Evolutionary conservation across 73 alveolate species (phyloP).

Genomic region (Tetrahymena borealis): DNA sequence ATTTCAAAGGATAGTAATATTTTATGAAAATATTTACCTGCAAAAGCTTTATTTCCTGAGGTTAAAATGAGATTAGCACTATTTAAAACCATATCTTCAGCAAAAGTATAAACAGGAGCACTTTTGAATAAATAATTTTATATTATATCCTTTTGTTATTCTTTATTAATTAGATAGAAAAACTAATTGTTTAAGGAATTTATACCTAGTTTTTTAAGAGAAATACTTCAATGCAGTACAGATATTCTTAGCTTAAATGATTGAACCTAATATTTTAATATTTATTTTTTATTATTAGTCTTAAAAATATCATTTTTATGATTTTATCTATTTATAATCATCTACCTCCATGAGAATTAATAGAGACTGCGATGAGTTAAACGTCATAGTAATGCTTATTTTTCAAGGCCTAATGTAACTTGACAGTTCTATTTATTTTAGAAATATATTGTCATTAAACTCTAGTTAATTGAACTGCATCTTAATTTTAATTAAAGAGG

Average conservation of each 20-base stretch:
- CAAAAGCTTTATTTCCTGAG: constrained; percentile 23
- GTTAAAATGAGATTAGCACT: constrained; percentile 27
- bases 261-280: not conserved
- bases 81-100: constrained; percentile 35
- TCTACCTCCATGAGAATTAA: not conserved
- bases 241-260: not conserved
- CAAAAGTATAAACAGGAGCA: constrained; percentile 22
- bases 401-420: not conserved
- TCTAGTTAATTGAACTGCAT: not conserved
- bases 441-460: not conserved
- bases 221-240: not conserved
- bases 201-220: not conserved
- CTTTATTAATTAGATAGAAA: not conserved
- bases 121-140: not conserved
- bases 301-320: not conserved
- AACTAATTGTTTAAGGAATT: no score
- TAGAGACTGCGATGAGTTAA: not conserved
- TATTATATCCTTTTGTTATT: not conserved
- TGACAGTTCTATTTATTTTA: not conserved
- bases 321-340: not conserved
- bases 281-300: not conserved
- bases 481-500: not conserved
- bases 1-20: not conserved
- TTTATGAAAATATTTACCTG: constrained; percentile 1
- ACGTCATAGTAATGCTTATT: not conserved